Evolutionary conservation across 495 filamentous ascomycete species (phyloP).

Genomic region (Cetradonia linearis): DNA sequence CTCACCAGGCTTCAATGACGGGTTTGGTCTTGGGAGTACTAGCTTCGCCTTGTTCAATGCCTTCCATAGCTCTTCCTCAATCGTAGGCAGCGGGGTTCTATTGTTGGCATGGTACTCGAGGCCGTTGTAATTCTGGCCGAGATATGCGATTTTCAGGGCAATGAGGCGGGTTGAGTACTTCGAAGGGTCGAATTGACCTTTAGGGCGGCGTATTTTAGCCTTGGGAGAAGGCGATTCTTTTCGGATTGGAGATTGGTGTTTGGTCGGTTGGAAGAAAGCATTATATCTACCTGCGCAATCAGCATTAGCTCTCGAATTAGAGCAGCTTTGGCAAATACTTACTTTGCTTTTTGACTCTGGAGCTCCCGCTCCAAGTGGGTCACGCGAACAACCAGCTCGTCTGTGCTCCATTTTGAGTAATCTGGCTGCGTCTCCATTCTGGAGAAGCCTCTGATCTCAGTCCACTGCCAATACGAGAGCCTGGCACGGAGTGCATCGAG

Average conservation of each 20-base stretch:
- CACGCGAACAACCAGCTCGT: conserved; percentile 36
- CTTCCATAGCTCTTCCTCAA: conserved; percentile 89
- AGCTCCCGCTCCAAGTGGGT: conserved; percentile 53
- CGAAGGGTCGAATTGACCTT: conserved; percentile 57
- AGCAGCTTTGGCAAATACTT: neutral
- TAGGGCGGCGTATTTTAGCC: conserved; percentile 14
- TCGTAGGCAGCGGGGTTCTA: conserved; percentile 57
- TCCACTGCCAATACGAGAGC: neutral
- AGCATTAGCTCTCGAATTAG: conserved; percentile 14
- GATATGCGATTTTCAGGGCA: conserved; percentile 87
- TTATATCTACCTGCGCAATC: conserved; percentile 21
- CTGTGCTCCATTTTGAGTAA: conserved; percentile 49
- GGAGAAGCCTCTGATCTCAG: neutral
- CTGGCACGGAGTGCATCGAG: neutral
- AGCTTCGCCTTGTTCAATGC: conserved; percentile 69
- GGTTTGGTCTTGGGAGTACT: conserved; percentile 57
- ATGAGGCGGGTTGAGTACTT: conserved; percentile 76
- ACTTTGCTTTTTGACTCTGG: conserved; percentile 37
- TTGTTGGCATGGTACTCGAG: conserved; percentile 70
- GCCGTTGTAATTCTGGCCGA: conserved; percentile 83
- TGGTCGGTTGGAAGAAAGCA: neutral
- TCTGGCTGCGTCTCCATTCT: conserved; percentile 22
- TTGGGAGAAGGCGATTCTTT: conserved; percentile 6
- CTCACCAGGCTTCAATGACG: conserved; percentile 30
- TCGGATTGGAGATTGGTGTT: conserved; percentile 11